A percentile compares a stretch with the other conserved stretches of the same genome.
Conservation (phyloP, 495 filamentous ascomycete species). For the Acidiella bohemica region DNA sequence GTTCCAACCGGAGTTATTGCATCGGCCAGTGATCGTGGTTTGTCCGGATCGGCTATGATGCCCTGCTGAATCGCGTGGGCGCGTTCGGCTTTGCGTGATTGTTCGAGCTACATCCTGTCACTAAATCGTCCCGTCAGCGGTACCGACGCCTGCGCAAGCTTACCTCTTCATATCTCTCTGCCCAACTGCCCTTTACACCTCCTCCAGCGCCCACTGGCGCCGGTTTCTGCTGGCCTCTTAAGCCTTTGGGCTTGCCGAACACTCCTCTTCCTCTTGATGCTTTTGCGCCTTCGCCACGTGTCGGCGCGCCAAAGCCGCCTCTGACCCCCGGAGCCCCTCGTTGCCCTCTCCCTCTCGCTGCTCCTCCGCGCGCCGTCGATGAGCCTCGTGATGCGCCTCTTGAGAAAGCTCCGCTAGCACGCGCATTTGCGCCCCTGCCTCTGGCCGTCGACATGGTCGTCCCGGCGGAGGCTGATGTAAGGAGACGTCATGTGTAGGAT, state of each 20-base stretch:
- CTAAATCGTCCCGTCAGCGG: slow-evolving; percentile 15
- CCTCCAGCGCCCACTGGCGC: slow-evolving; percentile 9
- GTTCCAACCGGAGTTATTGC: slow-evolving; percentile 81
- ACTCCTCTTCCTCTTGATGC: neutral
- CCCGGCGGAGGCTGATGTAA: too few relatives aligned
- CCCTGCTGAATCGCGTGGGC: slow-evolving; percentile 56
- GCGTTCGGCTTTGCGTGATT: slow-evolving; percentile 54
- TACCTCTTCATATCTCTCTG: slow-evolving; percentile 17
- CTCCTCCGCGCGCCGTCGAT: neutral
- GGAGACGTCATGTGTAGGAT: too few relatives aligned
- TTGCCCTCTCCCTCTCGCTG: neutral
- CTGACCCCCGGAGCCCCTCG: neutral
- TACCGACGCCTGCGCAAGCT: neutral
- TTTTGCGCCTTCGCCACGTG: neutral
- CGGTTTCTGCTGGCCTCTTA: too few relatives aligned
- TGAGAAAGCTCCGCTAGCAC: neutral
- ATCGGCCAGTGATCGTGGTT: slow-evolving; percentile 62
- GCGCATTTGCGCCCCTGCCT: neutral
- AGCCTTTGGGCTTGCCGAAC: neutral
- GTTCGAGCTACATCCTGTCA: slow-evolving; percentile 35
- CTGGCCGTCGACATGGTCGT: neutral
- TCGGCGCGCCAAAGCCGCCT: neutral
- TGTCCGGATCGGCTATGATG: slow-evolving; percentile 79
- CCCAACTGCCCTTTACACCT: slow-evolving; percentile 6
- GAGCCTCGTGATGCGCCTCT: neutral